These are phyloP conservation scores for Phytophthora ramorum DNA, from an alignment of 352 stramenopile species.

Conservation along the genomic window DNA sequence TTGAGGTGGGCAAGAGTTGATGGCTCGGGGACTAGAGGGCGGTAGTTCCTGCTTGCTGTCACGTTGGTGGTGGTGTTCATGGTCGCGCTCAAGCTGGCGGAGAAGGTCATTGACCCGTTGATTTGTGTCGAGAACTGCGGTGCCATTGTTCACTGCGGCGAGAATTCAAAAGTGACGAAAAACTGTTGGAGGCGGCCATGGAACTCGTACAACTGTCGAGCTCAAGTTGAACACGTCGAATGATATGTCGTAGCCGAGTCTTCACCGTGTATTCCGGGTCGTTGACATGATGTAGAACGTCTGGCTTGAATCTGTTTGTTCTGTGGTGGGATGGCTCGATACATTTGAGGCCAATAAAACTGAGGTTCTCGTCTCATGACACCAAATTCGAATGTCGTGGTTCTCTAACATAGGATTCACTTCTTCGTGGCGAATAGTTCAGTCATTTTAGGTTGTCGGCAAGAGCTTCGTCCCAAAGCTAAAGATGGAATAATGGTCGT, in stretches of 20 bases:
- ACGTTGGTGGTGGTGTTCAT: conserved; percentile 18
- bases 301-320: neutral
- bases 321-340: no score
- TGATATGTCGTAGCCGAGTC: neutral
- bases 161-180: conserved; percentile 16
- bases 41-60: conserved; percentile 25
- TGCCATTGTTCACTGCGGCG: conserved; percentile 12
- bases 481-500: no score
- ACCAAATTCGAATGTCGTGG: no score
- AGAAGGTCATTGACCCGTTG: conserved; percentile 35
- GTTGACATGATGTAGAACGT: conserved; percentile 5
- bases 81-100: conserved; percentile 30
- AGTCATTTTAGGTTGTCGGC: no score
- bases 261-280: conserved; percentile 1
- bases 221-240: conserved; percentile 7
- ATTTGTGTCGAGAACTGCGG: conserved; percentile 32
- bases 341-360: no score
- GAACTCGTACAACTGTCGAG: neutral
- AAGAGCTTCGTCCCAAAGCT: no score
- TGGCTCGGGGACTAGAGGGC: conserved; percentile 4
- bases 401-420: no score
- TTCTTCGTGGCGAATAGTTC: no score
- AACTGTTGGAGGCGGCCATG: neutral
- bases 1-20: conserved; percentile 4
- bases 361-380: no score